Evolutionary conservation across 352 stramenopile genomes (phyloP).

Genomic region (Pythium sukuiense): DNA sequence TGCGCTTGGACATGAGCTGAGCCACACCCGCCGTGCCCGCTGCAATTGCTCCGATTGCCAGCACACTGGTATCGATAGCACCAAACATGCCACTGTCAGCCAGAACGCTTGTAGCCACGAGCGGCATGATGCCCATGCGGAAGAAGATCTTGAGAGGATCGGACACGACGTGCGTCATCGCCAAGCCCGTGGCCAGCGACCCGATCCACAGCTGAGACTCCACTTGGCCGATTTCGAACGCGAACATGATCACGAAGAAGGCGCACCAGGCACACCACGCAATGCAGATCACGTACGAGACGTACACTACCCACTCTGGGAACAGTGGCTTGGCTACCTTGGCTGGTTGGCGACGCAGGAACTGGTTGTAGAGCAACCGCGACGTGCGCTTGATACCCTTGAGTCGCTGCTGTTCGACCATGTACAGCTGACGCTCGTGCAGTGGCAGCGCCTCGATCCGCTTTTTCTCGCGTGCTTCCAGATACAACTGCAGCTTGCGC

Average conservation of each 20-base stretch:
- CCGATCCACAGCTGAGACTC: conserved; percentile 65
- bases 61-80: conserved; percentile 43
- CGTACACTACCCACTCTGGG: conserved; percentile 71
- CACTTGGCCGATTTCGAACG: conserved; percentile 56
- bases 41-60: conserved; percentile 45
- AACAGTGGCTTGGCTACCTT: conserved; percentile 57
- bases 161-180: conserved; percentile 58
- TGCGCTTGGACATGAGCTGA: conserved; percentile 42
- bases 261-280: conserved; percentile 54
- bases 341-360: conserved; percentile 54
- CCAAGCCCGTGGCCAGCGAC: conserved; percentile 52
- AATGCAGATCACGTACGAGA: conserved; percentile 62
- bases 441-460: conserved; percentile 45
- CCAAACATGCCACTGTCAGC: conserved; percentile 57
- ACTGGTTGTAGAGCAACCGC: conserved; percentile 71
- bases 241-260: conserved; percentile 76
- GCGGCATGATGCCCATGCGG: conserved; percentile 67
- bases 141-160: conserved; percentile 75
- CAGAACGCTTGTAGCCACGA: conserved; percentile 53
- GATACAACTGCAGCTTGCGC: conserved; percentile 54
- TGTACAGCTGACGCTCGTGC: conserved; percentile 59
- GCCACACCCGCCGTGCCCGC: conserved; percentile 47
- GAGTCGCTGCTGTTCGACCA: conserved; percentile 60
- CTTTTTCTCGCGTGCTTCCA: conserved; percentile 38
- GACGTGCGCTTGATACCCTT: conserved; percentile 63